These are phyloP conservation scores for Gamarada debralockiae DNA, from an alignment of 495 filamentous ascomycete species.

Conservation along the genomic window DNA sequence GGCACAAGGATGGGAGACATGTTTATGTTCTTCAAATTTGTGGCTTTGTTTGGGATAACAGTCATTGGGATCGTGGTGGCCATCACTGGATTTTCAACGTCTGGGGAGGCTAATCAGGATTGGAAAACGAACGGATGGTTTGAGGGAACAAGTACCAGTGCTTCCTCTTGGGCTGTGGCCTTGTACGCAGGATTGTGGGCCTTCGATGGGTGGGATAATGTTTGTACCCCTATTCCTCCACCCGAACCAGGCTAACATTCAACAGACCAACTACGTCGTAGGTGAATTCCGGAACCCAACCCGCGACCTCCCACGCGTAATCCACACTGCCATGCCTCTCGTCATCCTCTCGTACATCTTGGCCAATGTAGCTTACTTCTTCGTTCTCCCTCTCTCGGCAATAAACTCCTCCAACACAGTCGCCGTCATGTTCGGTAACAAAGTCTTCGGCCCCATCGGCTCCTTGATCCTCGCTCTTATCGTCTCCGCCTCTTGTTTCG, in stretches of 20 bases:
- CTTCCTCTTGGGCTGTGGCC: slow-evolving; percentile 83
- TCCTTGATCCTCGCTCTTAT: slow-evolving; percentile 83
- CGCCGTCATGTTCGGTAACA: slow-evolving; percentile 86
- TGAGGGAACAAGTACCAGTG: slow-evolving; percentile 73
- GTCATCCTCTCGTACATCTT: slow-evolving; percentile 89
- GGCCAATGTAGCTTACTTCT: slow-evolving; percentile 89
- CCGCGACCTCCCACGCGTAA: slow-evolving; percentile 88
- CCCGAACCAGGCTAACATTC: neutral
- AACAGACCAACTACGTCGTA: slow-evolving; percentile 93
- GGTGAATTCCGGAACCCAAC: slow-evolving; percentile 91
- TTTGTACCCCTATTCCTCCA: slow-evolving; percentile 32
- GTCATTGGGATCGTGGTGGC: slow-evolving; percentile 89
- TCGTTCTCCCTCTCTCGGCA: slow-evolving; percentile 77
- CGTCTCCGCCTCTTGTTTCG: slow-evolving; percentile 84
- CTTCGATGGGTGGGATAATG: slow-evolving; percentile 98
- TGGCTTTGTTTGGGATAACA: slow-evolving; percentile 83
- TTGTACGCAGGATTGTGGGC: slow-evolving; percentile 96
- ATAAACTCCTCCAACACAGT: slow-evolving; percentile 89
- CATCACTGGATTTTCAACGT: slow-evolving; percentile 72
- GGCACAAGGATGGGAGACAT: slow-evolving; percentile 81
- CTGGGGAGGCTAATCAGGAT: slow-evolving; percentile 71
- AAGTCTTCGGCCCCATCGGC: slow-evolving; percentile 83
- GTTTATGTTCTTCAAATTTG: slow-evolving; percentile 96
- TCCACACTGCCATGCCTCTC: slow-evolving; percentile 94
- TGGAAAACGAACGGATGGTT: slow-evolving; percentile 92